Conservation (phyloP, 2,329 filamentous ascomycete genomes). For the Diaporthe destruens region DNA sequence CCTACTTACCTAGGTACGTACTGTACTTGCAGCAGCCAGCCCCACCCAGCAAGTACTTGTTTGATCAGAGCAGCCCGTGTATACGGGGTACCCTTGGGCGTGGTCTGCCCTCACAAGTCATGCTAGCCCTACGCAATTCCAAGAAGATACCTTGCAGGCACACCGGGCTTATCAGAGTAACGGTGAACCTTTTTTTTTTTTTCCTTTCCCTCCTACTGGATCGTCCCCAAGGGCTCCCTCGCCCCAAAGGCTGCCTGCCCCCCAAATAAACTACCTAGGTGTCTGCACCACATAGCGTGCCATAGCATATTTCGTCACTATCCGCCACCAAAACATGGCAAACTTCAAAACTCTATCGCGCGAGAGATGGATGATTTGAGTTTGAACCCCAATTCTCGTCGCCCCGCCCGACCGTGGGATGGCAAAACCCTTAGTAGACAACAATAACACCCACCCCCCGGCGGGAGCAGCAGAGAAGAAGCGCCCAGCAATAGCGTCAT, state of each 20-base stretch:
- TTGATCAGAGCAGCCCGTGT: neutral
- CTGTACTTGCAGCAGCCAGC: neutral
- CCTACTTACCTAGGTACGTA: too few relatives aligned
- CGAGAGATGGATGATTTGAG: conserved; percentile 31
- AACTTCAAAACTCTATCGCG: conserved; percentile 31
- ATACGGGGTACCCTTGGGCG: neutral
- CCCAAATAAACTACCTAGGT: neutral
- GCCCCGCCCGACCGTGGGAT: conserved; percentile 20
- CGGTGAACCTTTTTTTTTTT: conserved; percentile 1
- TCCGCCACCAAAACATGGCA: conserved; percentile 31
- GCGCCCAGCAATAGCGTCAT: conserved; percentile 22
- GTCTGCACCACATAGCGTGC: too few relatives aligned
- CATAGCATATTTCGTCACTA: conserved; percentile 16
- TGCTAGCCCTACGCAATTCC: neutral
- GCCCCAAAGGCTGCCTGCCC: neutral
- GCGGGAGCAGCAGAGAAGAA: neutral
- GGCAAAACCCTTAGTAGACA: conserved; percentile 11
- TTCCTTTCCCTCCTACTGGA: too few relatives aligned
- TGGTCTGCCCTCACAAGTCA: conserved; percentile 3
- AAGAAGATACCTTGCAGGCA: neutral
- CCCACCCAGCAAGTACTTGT: neutral
- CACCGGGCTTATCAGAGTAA: neutral
- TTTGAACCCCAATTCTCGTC: conserved; percentile 27
- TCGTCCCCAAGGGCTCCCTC: neutral
- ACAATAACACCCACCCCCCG: neutral